Conservation (phyloP, 176 grass and related monocot genomes). For the Phoenix roebelenii region DNA sequence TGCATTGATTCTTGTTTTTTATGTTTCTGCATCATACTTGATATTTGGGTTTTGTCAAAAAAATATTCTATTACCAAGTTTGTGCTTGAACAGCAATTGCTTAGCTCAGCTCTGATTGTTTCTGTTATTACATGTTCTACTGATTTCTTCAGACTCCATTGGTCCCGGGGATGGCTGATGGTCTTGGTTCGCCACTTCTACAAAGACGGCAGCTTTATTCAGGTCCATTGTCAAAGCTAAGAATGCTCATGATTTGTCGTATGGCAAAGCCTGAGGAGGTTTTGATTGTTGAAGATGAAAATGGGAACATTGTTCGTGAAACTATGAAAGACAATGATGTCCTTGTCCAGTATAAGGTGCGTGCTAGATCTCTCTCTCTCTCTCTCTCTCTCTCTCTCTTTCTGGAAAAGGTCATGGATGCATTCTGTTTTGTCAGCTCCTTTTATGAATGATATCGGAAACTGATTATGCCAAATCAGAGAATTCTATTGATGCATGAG, state of each 20-base stretch:
- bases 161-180: conserved; percentile 79
- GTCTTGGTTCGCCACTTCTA: conserved; percentile 47
- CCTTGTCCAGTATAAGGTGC: conserved; percentile 98
- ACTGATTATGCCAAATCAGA: no score
- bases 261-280: conserved; percentile 99
- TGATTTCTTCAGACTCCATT: conserved; percentile 28
- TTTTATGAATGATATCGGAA: no score
- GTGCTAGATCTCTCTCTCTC: not conserved
- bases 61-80: not conserved
- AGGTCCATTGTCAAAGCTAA: conserved; percentile 74
- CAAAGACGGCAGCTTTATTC: conserved; percentile 91
- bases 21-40: no score
- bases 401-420: no score
- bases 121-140: not conserved
- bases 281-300: conserved; percentile 97
- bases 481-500: not conserved
- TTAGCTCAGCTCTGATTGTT: not conserved
- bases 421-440: no score
- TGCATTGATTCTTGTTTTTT: no score
- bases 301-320: conserved; percentile 98
- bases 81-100: not conserved
- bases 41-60: no score
- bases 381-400: no score
- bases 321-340: conserved; percentile 99
- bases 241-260: conserved; percentile 93